Conservation (phyloP, 495 filamentous ascomycete species). For the Neurospora tetraspora region DNA sequence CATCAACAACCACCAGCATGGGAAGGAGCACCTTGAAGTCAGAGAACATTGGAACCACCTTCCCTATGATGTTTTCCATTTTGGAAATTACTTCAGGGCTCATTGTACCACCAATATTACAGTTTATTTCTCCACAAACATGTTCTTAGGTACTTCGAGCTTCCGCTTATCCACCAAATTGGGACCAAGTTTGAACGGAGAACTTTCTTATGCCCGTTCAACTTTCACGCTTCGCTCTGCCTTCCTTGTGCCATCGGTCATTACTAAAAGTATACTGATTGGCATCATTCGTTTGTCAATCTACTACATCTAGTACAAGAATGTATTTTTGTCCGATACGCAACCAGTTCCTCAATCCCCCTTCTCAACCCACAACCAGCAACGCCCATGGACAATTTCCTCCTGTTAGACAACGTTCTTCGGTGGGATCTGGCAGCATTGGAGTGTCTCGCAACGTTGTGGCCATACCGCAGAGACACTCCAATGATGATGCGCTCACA, state of each 20-base stretch:
- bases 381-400: neutral
- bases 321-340: neutral
- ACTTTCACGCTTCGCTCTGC: neutral
- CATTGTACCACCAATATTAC: neutral
- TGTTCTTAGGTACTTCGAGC: neutral
- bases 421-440: neutral
- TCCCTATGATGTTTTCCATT: neutral
- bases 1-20: neutral
- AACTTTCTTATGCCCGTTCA: neutral
- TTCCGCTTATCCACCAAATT: neutral
- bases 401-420: neutral
- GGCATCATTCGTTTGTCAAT: neutral
- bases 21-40: neutral
- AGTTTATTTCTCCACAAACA: neutral
- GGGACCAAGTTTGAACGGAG: neutral
- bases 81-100: neutral
- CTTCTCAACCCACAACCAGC: neutral
- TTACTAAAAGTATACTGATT: neutral
- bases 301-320: neutral
- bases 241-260: neutral
- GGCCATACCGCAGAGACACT: neutral
- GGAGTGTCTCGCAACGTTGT: neutral
- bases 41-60: neutral
- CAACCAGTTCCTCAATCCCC: neutral
- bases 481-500: slow-evolving; percentile 27